Base-by-base conservation (phyloP, 768 basidiomycete species). In the Suillus hirtellus region DNA sequence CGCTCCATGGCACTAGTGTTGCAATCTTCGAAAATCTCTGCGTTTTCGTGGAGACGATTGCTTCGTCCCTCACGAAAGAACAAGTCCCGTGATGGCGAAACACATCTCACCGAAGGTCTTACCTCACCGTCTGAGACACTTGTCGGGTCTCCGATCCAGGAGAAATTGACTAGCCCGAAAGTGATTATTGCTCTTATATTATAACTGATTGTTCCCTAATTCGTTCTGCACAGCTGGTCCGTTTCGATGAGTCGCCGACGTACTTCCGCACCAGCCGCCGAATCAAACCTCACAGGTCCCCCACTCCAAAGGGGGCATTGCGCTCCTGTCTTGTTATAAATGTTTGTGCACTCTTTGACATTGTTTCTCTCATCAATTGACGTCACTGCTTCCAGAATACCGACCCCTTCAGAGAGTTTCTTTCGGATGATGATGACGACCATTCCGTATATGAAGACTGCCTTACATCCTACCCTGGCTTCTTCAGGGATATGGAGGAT, bases 381-480 rank as follows among this genome's bases (percentile, higher is more conserved):
- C 43, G 34, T n/a, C n/a, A 15, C 35, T n/a, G n/a, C 27, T 24
- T 42, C 17, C 47, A 76, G 73, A 64, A 34, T 24, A 63, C 59
- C 38, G 59, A 66, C 24, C 40, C 58, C 4, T 49, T 19, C 37
- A 34, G 19, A 35, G 38, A 59, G 6, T 12, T 34, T 14, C 19
- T 54, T 11, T 46, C 67, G 17, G 52, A 64, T 19, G 65, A 66
- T 53, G 31, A 56, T 46, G 73, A 75, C 46, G 50, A 55, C 15
- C 38, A 10, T 9, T 75, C 75, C 12, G 50, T 73, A 17, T 75
- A 75, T 42, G 73, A 76, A 59, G 73, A 75, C 14, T 75, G 71
- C 61, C 62, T 70, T 12, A 68, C 69, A 8, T 64, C 69, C 19
- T 50, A 71, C 64, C 63, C 67, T 2, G 64, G 61, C 1, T 67